phyloP scores from a whole-genome alignment of 1,284 basidiomycete genomes.

The Inonotus obliquus region DNA sequence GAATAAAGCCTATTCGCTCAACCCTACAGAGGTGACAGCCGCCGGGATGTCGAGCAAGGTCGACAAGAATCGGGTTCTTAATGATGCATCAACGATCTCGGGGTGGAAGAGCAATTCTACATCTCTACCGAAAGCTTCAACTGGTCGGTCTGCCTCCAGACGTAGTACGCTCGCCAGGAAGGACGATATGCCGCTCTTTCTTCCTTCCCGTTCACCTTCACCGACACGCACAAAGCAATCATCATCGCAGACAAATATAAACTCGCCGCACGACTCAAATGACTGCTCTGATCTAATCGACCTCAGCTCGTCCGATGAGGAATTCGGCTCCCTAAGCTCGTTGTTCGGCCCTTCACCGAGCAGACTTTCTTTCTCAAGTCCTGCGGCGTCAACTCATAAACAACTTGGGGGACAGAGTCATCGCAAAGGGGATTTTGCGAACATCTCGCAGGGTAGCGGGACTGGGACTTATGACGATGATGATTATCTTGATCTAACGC shows the following conservation, averaged over 20 bases:
- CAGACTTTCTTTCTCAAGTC: neutral
- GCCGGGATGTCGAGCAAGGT: neutral
- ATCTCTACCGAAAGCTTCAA: too few relatives aligned
- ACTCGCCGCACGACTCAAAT: too few relatives aligned
- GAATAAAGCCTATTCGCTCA: neutral
- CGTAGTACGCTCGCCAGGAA: neutral
- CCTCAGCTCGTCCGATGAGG: neutral
- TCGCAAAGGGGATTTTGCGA: neutral
- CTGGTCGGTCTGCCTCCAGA: neutral
- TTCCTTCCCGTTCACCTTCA: slow-evolving; percentile 3
- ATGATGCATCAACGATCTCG: neutral
- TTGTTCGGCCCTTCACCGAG: neutral
- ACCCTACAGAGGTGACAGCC: too few relatives aligned
- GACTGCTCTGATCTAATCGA: neutral
- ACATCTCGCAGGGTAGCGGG: neutral
- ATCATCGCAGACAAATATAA: neutral
- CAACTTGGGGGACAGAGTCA: neutral
- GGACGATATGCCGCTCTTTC: neutral
- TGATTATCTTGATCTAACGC: neutral
- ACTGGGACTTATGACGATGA: neutral
- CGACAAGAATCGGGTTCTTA: neutral
- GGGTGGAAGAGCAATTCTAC: neutral
- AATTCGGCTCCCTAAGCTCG: neutral
- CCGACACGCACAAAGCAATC: neutral
- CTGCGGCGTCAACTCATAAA: neutral